Evolutionary conservation across 495 filamentous ascomycete genomes (phyloP).

Genomic region (Hyphodiscus hymeniophilus): DNA sequence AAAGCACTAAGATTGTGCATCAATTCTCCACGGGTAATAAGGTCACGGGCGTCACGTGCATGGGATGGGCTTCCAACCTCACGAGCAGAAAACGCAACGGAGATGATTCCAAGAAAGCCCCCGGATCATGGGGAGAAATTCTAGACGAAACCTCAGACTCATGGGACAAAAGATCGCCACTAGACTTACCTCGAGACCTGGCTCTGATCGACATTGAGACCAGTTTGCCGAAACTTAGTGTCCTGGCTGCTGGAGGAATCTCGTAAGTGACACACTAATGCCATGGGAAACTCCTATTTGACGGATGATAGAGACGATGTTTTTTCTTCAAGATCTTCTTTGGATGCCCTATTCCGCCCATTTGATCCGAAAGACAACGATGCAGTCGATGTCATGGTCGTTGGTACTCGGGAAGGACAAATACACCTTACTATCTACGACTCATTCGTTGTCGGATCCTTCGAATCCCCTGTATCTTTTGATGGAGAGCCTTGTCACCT

Average conservation of each 20-base stretch:
- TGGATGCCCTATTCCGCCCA: slow-evolving; percentile 64
- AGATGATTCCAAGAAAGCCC: background rate
- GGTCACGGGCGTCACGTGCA: slow-evolving; percentile 45
- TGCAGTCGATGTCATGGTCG: slow-evolving; percentile 72
- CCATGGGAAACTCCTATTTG: slow-evolving; percentile 13
- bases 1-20: slow-evolving; percentile 71
- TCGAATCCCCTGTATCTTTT: slow-evolving; percentile 26
- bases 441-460: slow-evolving; percentile 74
- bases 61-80: slow-evolving; percentile 68
- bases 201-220: slow-evolving; percentile 70
- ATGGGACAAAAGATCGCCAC: slow-evolving; percentile 24
- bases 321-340: slow-evolving; percentile 59
- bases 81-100: slow-evolving; percentile 33
- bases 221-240: slow-evolving; percentile 73
- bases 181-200: slow-evolving; percentile 70
- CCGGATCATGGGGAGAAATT: slow-evolving; percentile 24
- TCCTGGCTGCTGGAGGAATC: slow-evolving; percentile 51
- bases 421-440: slow-evolving; percentile 84
- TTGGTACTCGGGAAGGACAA: slow-evolving; percentile 69
- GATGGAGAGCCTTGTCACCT: slow-evolving; percentile 28
- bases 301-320: slow-evolving; percentile 50
- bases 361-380: slow-evolving; percentile 53
- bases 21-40: slow-evolving; percentile 43
- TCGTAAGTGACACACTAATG: slow-evolving; percentile 39
- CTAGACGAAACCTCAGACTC: slow-evolving; percentile 13